These are phyloP conservation scores for Blastomyces percursus DNA, from an alignment of 2,329 filamentous ascomycete species.

Conservation along the genomic window DNA sequence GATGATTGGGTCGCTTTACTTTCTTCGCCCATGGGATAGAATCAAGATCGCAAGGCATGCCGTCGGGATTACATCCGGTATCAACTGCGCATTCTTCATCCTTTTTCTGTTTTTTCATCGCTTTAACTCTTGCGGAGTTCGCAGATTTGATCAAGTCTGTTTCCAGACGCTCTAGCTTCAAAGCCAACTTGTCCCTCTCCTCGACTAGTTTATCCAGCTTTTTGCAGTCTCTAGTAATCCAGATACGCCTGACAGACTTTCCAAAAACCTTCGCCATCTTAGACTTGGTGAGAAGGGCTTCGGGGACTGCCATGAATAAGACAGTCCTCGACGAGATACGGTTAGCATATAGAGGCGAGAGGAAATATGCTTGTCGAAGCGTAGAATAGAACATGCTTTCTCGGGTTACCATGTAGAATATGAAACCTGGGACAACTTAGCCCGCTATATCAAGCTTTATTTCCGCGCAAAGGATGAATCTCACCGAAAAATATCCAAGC, in stretches of 20 bases:
- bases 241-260: slow-evolving; percentile 65
- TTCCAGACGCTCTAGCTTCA: slow-evolving; percentile 76
- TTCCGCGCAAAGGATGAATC: slow-evolving; percentile 10
- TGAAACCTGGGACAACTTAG: slow-evolving; percentile 44
- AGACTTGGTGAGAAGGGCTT: slow-evolving; percentile 61
- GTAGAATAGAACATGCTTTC: slow-evolving; percentile 89
- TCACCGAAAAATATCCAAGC: slow-evolving; percentile 66
- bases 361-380: slow-evolving; percentile 77
- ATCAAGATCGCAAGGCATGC: slow-evolving; percentile 17
- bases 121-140: slow-evolving; percentile 58
- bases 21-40: slow-evolving; percentile 24
- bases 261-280: slow-evolving; percentile 71
- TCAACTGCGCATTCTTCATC: slow-evolving; percentile 20
- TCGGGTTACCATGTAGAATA: slow-evolving; percentile 75
- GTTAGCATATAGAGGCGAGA: slow-evolving; percentile 70
- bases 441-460: not conserved
- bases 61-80: slow-evolving; percentile 12
- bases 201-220: slow-evolving; percentile 68
- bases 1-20: slow-evolving; percentile 60
- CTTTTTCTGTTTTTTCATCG: slow-evolving; percentile 30
- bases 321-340: slow-evolving; percentile 83
- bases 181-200: slow-evolving; percentile 65
- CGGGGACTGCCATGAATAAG: slow-evolving; percentile 74
- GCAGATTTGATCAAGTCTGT: slow-evolving; percentile 70
- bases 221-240: slow-evolving; percentile 68